phyloP scores from a whole-genome alignment of 1,284 basidiomycete species.

The Ganoderma resinaceum region DNA sequence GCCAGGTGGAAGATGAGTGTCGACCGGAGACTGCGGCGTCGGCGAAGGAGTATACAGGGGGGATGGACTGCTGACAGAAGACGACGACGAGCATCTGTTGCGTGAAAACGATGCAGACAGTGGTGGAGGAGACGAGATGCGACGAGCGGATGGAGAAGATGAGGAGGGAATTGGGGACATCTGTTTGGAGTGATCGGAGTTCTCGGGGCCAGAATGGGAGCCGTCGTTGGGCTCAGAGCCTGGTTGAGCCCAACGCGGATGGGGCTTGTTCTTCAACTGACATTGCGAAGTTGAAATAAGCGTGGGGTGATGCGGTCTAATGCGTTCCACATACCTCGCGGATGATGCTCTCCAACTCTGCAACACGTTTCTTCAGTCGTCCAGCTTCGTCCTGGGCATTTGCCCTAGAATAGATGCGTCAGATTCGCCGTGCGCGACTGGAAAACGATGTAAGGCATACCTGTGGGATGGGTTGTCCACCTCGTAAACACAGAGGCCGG shows the following conservation, averaged over 20 bases:
- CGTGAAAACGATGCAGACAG: constrained; percentile 13
- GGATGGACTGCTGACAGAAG: constrained; percentile 27
- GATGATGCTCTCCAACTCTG: constrained; percentile 85
- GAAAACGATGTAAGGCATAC: constrained; percentile 33
- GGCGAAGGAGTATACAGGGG: constrained; percentile 30
- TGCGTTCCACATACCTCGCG: constrained; percentile 59
- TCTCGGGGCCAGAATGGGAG: constrained; percentile 5
- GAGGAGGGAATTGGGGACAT: constrained; percentile 8
- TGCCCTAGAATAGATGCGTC: constrained; percentile 30
- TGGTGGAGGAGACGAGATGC: constrained; percentile 15
- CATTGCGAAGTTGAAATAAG: constrained; percentile 2
- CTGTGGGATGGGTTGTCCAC: constrained; percentile 77
- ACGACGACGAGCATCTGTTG: constrained; percentile 19
- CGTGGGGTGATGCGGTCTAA: constrained; percentile 13
- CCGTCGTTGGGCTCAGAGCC: constrained; percentile 34
- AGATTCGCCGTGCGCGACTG: background rate
- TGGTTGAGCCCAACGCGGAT: constrained; percentile 66
- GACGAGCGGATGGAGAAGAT: constrained; percentile 10
- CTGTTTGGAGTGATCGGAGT: constrained; percentile 1
- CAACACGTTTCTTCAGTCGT: constrained; percentile 75
- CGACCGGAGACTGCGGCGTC: constrained; percentile 25
- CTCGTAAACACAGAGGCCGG: constrained; percentile 85
- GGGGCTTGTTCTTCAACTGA: constrained; percentile 72
- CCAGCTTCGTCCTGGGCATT: constrained; percentile 62
- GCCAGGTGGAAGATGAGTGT: constrained; percentile 17